Evolutionary conservation across 768 basidiomycete species (phyloP).

Genomic region (Albatrellus ellisii): DNA sequence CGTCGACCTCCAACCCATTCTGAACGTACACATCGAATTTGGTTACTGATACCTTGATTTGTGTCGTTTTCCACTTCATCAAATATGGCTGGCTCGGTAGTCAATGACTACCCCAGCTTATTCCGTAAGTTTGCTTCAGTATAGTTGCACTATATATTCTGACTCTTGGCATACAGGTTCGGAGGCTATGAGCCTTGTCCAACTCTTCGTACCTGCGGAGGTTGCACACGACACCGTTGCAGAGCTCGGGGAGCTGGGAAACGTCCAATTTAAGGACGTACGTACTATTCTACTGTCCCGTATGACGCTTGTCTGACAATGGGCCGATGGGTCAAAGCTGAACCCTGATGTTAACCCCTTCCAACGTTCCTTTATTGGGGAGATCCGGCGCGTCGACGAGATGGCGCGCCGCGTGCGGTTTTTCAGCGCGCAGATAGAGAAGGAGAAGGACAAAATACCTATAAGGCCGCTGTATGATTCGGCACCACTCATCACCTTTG

Average conservation of each 20-base stretch:
- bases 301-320: neutral
- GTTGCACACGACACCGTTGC: constrained; percentile 95
- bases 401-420: constrained; percentile 92
- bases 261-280: constrained; percentile 97
- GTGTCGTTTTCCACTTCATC: no score
- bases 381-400: constrained; percentile 91
- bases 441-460: constrained; percentile 72
- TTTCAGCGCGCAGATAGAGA: constrained; percentile 75
- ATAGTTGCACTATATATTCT: neutral
- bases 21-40: no score
- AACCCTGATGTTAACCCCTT: constrained; percentile 95
- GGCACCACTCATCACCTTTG: constrained; percentile 75
- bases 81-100: constrained; percentile 18
- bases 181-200: constrained; percentile 96
- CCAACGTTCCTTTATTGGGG: constrained; percentile 95
- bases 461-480: constrained; percentile 81
- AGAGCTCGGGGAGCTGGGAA: constrained; percentile 88
- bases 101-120: constrained; percentile 71
- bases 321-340: constrained; percentile 47
- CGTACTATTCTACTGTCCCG: constrained; percentile 17
- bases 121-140: constrained; percentile 47
- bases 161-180: constrained; percentile 44
- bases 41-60: no score
- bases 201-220: constrained; percentile 94
- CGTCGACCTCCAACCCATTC: no score